Base-by-base conservation (phyloP, 305 asterid species). In the Fraxinus baroniana region DNA sequence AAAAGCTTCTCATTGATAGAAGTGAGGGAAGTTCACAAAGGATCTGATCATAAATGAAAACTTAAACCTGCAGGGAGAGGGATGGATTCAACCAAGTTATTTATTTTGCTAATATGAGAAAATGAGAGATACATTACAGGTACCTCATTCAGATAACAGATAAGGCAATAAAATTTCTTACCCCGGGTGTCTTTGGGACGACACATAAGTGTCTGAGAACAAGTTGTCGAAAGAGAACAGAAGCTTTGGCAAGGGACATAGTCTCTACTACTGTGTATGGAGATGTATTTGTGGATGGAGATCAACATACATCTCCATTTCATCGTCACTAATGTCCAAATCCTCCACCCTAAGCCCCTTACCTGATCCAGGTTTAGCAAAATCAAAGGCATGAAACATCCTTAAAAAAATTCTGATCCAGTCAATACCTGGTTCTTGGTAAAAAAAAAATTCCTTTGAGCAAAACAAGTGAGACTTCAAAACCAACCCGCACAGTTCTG, bases 181-280 rank as follows among this genome's bases (percentile, higher is more conserved):
- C 98, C 90, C 96, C 95, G 0, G 92, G 89, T 83, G 87, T 93
- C 84, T 90, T 94, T 12, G 99, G 98, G 82, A 95, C 94, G 49
- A 95, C 97, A 32, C 97, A 94, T 82, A 95, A 68, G 89, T 95
- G 99, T 30, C 98, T 86, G 78, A 94, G 97, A 79, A 95, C 99
- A 74, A 95, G 97, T 84, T 89, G 91, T 22, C 97, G 91, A 24
- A 95, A 95, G 41, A 95, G 92, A 28, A 93, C 78, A 44, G 98
- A 96, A 84, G 99, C 97, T 90, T 94, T 95, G 76, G 99, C 98
- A 30, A 95, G 92, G 75, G 99, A 95, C 98, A 95, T 94, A 20
- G 95, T 88, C 86, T 95, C 98, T 26, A 93, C 96, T 9, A 94
- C 99, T 46, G 94, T 46, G 94, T 94, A 93, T 0, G 99, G 99